Conservation (phyloP, 148 eudicot genomes). For the Diospyros lotus region DNA sequence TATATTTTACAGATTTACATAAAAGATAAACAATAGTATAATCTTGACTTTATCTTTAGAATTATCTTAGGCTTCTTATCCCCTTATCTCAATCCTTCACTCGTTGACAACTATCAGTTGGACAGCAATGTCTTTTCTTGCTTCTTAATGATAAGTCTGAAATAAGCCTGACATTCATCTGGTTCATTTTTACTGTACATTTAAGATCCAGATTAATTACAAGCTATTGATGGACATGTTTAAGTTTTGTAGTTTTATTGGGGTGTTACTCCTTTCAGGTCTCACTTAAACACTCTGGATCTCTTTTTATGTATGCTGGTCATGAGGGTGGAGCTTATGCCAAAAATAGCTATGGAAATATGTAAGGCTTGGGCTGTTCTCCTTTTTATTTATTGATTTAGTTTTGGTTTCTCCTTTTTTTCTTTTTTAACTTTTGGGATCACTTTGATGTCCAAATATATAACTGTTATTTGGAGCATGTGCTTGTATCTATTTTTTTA, state of each 20-base stretch:
- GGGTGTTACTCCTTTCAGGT: constrained; percentile 45
- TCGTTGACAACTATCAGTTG: not conserved
- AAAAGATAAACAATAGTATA: too few relatives aligned
- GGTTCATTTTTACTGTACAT: not conserved
- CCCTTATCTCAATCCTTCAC: too few relatives aligned
- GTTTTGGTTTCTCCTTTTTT: not conserved
- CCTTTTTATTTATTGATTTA: not conserved
- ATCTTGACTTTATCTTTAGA: too few relatives aligned
- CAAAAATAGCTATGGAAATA: constrained; percentile 91
- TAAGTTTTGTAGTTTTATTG: not conserved
- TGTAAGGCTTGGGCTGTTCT: constrained; percentile 41
- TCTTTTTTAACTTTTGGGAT: not conserved
- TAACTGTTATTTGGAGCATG: not conserved
- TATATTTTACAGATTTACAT: too few relatives aligned
- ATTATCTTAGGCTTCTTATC: too few relatives aligned
- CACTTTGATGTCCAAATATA: not conserved
- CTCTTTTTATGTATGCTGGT: constrained; percentile 99
- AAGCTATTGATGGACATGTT: not conserved
- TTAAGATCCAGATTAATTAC: not conserved
- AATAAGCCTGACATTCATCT: not conserved
- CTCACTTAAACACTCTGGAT: constrained; percentile 95
- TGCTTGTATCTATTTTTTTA: too few relatives aligned
- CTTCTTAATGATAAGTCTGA: not conserved
- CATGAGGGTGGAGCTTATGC: constrained; percentile 99
- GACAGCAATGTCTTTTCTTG: not conserved